Percentiles rank a stretch among this genome's conserved stretches.
These are phyloP conservation scores for Trypanosomatidae sp. DNA, from an alignment of 208 protist species.

Conservation along the genomic window DNA sequence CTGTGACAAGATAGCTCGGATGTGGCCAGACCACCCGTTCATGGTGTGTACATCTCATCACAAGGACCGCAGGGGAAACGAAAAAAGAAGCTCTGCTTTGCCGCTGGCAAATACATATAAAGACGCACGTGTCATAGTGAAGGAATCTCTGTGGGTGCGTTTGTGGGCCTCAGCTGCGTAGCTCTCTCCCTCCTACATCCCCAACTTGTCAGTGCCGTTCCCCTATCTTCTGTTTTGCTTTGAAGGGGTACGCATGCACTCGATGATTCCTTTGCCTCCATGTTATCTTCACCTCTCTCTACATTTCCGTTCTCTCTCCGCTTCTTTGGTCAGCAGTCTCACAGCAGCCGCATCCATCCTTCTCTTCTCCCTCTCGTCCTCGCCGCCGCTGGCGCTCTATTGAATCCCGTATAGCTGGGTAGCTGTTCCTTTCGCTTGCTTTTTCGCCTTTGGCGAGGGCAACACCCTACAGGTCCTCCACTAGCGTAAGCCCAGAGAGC, in stretches of 20 bases:
- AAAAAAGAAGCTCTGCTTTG: too few species aligned
- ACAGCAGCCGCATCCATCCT: background rate
- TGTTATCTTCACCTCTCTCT: background rate
- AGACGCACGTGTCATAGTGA: background rate
- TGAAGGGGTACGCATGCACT: background rate
- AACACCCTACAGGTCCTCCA: background rate
- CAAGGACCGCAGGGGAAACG: background rate
- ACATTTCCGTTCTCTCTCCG: background rate
- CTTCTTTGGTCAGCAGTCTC: background rate
- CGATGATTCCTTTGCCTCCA: background rate
- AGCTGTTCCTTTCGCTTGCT: background rate
- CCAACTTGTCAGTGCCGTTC: background rate
- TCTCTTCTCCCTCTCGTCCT: background rate
- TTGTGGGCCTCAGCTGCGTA: background rate
- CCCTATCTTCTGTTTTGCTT: background rate
- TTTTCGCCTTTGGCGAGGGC: background rate
- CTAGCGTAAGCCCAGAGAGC: background rate
- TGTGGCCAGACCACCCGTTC: background rate
- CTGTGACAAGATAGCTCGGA: background rate
- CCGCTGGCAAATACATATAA: background rate
- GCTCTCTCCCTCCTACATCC: background rate
- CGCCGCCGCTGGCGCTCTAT: background rate
- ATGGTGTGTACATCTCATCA: background rate
- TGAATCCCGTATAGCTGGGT: background rate
- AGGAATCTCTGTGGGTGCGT: background rate